Evolutionary conservation across 2,329 filamentous ascomycete species (phyloP).

Genomic region (Aspergillus fijiensis): DNA sequence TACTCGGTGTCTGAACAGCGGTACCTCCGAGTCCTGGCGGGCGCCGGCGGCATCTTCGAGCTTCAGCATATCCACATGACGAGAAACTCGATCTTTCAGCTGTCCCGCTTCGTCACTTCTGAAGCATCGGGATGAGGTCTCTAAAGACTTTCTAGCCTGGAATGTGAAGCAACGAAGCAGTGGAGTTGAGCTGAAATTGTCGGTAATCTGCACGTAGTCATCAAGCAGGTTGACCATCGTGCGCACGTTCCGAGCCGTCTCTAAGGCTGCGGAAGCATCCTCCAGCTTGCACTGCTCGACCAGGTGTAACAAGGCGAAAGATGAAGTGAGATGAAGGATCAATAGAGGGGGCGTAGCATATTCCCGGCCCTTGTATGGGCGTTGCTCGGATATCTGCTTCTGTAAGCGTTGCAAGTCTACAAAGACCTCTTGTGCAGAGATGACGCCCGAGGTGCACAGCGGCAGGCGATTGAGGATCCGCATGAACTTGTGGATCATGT

Average conservation of each 20-base stretch:
- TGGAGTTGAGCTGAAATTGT: conserved; percentile 9
- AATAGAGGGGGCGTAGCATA: conserved; percentile 15
- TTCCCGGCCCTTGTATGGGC: conserved; percentile 2
- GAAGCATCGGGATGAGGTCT: not conserved
- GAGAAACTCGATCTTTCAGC: not conserved
- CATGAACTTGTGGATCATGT: not conserved
- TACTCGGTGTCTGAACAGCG: too few species aligned
- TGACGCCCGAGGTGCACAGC: not conserved
- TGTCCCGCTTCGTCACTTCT: not conserved
- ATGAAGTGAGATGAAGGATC: conserved; percentile 15
- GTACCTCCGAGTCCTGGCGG: too few species aligned
- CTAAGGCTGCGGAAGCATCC: not conserved
- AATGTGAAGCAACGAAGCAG: conserved; percentile 16
- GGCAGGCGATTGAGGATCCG: not conserved
- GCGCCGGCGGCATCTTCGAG: too few species aligned
- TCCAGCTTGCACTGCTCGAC: not conserved
- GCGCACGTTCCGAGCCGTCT: not conserved
- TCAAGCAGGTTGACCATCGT: conserved; percentile 10
- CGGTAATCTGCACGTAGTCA: conserved; percentile 15
- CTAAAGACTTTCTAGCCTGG: conserved; percentile 12
- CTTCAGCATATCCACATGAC: too few species aligned
- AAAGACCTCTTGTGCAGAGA: not conserved
- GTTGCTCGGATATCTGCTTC: not conserved
- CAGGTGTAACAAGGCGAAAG: conserved; percentile 15
- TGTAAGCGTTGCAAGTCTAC: not conserved